A percentile compares a stretch with the other conserved stretches of the same genome.
Evolutionary conservation across 1,139 yeast genomes (phyloP).

Genomic region (Saccharomyces hybrid): DNA sequence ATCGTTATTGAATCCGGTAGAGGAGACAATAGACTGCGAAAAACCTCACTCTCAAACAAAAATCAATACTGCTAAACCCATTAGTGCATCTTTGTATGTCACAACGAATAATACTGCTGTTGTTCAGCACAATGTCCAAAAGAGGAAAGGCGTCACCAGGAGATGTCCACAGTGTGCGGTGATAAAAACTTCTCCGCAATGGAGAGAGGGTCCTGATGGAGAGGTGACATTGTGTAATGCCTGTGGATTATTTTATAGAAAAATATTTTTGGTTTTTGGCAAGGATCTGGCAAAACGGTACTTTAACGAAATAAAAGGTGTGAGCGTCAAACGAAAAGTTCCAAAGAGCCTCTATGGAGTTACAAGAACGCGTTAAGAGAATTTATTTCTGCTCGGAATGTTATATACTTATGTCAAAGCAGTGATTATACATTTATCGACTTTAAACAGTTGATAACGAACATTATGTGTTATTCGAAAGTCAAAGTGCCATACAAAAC

Average conservation of each 20-base stretch:
- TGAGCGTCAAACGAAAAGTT: background rate
- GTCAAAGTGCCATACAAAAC: background rate
- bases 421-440: background rate
- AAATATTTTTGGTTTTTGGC: slow-evolving; percentile 10
- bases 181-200: slow-evolving; percentile 73
- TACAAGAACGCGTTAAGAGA: background rate
- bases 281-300: slow-evolving; percentile 2
- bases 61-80: background rate
- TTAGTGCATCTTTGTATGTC: background rate
- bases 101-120: background rate
- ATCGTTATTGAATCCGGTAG: background rate
- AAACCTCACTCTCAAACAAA: background rate
- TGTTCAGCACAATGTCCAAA: background rate
- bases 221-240: slow-evolving; percentile 82
- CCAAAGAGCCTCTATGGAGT: background rate
- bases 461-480: background rate
- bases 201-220: slow-evolving; percentile 88
- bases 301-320: slow-evolving; percentile 3
- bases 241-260: slow-evolving; percentile 57
- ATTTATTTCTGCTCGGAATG: background rate
- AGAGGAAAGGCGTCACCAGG: slow-evolving; percentile 6
- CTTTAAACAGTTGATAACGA: background rate
- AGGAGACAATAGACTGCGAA: background rate
- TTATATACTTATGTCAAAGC: background rate
- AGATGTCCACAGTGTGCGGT: slow-evolving; percentile 65